A percentile compares a stretch with the other conserved stretches of the same genome.
Evolutionary conservation across 1,139 yeast genomes (phyloP).

Genomic region (Meyerozyma sp.): DNA sequence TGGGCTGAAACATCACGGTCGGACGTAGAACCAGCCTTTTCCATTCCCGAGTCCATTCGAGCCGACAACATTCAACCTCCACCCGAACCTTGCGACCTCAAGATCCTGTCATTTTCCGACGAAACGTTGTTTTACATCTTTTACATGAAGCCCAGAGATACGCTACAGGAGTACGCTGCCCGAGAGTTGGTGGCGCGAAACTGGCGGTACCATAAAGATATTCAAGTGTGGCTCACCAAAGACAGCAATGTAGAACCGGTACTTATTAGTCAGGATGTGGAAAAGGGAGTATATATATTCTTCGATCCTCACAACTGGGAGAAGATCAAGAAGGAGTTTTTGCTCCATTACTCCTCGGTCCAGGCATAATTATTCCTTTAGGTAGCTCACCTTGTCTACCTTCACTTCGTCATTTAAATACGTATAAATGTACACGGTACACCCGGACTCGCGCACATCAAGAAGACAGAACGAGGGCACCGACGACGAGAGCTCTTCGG

Average conservation of each 20-base stretch:
- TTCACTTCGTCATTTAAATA: conserved; percentile 77
- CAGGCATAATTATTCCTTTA: conserved; percentile 53
- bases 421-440: conserved; percentile 83
- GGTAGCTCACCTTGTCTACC: conserved; percentile 83
- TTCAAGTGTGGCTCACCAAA: conserved; percentile 95
- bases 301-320: conserved; percentile 98
- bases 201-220: conserved; percentile 96
- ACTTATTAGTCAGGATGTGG: conserved; percentile 78
- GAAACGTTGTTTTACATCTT: conserved; percentile 92
- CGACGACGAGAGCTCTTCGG: conserved; percentile 14
- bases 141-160: conserved; percentile 90
- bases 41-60: conserved; percentile 54
- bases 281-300: conserved; percentile 91
- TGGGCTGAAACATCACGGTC: conserved; percentile 91
- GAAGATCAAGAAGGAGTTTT: conserved; percentile 80
- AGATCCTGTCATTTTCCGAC: conserved; percentile 75
- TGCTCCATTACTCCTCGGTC: conserved; percentile 57
- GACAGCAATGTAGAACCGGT: conserved; percentile 89
- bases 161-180: conserved; percentile 90
- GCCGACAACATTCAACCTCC: conserved; percentile 31
- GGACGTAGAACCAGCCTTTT: conserved; percentile 82
- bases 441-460: conserved; percentile 72
- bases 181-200: conserved; percentile 83
- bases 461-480: conserved; percentile 88
- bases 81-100: conserved; percentile 49